phyloP scores from a whole-genome alignment of 345 rosid genomes.

The Brassica rapa region DNA sequence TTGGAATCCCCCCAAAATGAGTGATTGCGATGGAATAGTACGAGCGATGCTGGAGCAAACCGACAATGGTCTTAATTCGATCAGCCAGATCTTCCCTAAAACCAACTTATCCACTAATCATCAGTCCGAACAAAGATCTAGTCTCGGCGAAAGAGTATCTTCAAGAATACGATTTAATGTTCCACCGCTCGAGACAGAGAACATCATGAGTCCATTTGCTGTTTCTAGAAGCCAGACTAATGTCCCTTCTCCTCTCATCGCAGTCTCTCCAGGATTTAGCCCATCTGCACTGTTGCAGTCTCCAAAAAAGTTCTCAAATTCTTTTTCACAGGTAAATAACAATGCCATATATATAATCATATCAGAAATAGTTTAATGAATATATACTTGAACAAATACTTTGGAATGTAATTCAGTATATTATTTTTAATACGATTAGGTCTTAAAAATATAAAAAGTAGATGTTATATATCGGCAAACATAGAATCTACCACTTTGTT shows the following conservation, averaged over 20 bases:
- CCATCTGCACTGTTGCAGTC: constrained; percentile 30
- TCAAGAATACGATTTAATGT: background rate
- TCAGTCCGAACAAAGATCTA: constrained; percentile 1
- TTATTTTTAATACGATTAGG: background rate
- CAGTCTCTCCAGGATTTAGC: constrained; percentile 31
- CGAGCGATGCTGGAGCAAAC: background rate
- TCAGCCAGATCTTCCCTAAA: constrained; percentile 18
- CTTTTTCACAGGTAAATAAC: constrained; percentile 10
- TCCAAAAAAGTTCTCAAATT: constrained; percentile 2
- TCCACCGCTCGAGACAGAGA: background rate
- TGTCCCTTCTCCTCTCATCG: constrained; percentile 3
- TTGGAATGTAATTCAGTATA: background rate
- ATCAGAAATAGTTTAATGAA: background rate
- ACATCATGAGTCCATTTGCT: background rate
- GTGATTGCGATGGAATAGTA: background rate
- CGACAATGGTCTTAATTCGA: constrained; percentile 10
- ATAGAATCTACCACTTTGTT: background rate
- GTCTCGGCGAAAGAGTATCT: constrained; percentile 23
- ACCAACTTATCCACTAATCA: background rate
- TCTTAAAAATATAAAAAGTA: background rate
- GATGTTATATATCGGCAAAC: background rate
- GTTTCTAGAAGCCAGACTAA: background rate
- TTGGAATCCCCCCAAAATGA: constrained; percentile 7
- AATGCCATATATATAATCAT: background rate
- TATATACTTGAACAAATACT: background rate